phyloP scores from a whole-genome alignment of 176 grass and related monocot species.

The Guadua angustifolia region DNA sequence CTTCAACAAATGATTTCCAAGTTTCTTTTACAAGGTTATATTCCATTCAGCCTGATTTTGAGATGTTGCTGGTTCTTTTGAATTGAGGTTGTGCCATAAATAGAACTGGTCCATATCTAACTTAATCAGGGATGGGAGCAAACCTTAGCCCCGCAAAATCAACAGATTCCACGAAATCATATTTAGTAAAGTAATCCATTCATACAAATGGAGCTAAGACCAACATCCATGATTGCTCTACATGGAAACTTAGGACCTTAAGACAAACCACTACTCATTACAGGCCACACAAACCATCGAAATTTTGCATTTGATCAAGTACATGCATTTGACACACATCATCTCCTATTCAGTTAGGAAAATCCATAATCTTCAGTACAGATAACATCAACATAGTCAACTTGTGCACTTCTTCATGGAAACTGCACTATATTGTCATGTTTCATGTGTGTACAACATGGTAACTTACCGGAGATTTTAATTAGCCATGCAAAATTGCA shows the following conservation, averaged over 20 bases:
- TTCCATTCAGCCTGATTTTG: neutral
- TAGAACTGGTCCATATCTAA: neutral
- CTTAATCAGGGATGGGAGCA: neutral
- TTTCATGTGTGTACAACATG: too few relatives aligned
- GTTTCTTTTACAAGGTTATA: neutral
- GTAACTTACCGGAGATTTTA: too few relatives aligned
- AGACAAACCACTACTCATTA: too few relatives aligned
- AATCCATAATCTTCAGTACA: neutral
- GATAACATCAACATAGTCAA: neutral
- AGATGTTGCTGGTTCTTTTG: neutral
- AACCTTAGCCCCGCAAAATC: neutral
- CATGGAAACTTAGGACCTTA: neutral
- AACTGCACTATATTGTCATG: too few relatives aligned
- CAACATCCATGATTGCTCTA: neutral
- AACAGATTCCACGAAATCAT: neutral
- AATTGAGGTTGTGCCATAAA: neutral
- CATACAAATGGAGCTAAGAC: neutral
- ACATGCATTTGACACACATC: neutral
- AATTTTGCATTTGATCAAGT: neutral
- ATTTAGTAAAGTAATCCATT: neutral
- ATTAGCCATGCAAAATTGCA: too few relatives aligned
- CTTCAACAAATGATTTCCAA: neutral
- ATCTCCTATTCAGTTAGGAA: neutral
- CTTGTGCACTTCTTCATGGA: too few relatives aligned
- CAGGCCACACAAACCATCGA: neutral